phyloP scores from a whole-genome alignment of 2,329 filamentous ascomycete species.

The Penicillium frequentans region DNA sequence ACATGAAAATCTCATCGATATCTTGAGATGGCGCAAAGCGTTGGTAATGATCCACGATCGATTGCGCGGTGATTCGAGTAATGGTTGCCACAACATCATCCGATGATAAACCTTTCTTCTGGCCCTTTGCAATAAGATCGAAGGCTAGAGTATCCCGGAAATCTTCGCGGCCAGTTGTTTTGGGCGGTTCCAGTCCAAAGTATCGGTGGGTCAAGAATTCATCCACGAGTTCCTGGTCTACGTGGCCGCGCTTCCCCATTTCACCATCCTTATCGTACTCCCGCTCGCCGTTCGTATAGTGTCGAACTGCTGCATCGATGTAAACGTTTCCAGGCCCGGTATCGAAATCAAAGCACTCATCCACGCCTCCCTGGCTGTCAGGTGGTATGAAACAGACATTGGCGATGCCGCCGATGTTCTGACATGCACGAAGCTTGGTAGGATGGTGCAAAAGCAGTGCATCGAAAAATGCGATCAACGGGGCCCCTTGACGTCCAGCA shows the following conservation, averaged over 20 bases:
- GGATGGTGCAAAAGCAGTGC: conserved; percentile 57
- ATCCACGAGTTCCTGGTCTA: conserved; percentile 55
- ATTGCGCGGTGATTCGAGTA: conserved; percentile 60
- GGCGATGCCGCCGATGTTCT: conserved; percentile 63
- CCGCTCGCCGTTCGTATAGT: conserved; percentile 52
- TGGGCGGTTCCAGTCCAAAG: conserved; percentile 53
- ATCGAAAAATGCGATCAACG: conserved; percentile 60
- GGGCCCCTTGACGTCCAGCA: conserved; percentile 56
- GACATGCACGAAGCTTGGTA: conserved; percentile 57
- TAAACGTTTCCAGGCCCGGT: conserved; percentile 58
- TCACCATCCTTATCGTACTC: conserved; percentile 56
- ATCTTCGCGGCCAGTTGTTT: conserved; percentile 61
- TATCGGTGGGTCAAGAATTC: conserved; percentile 54
- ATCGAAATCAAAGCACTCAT: conserved; percentile 53
- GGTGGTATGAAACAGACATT: conserved; percentile 53
- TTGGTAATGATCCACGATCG: conserved; percentile 48
- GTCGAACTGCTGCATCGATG: conserved; percentile 58
- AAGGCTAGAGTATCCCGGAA: conserved; percentile 59
- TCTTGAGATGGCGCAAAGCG: conserved; percentile 48
- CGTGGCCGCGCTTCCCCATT: conserved; percentile 51
- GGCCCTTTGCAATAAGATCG: conserved; percentile 51
- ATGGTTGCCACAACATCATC: conserved; percentile 60
- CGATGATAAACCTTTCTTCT: conserved; percentile 44
- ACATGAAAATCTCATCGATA: conserved; percentile 61
- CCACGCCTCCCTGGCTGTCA: conserved; percentile 21